phyloP scores from a whole-genome alignment of 1,284 basidiomycete species.

The Puccinia hordei region DNA sequence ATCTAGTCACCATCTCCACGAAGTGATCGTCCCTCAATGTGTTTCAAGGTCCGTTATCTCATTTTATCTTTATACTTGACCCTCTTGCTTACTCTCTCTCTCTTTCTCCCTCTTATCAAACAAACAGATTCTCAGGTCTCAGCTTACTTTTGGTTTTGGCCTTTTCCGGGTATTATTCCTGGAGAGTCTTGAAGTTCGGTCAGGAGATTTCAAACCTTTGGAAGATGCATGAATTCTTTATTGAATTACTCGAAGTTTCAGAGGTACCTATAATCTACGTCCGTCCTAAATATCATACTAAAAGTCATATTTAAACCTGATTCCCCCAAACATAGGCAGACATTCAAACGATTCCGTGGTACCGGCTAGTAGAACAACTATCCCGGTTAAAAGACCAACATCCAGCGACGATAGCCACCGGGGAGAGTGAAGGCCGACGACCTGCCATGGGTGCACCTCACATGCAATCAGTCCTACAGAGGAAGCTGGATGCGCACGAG shows the following conservation, averaged over 20 bases:
- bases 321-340: slow-evolving; percentile 69
- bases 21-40: slow-evolving; percentile 54
- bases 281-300: not conserved
- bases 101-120: too few species aligned
- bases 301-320: not conserved
- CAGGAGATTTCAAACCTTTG: slow-evolving; percentile 70
- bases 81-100: not conserved
- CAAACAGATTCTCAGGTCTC: slow-evolving; percentile 72
- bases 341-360: slow-evolving; percentile 96
- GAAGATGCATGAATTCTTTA: slow-evolving; percentile 87
- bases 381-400: slow-evolving; percentile 70
- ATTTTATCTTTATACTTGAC: not conserved
- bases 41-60: slow-evolving; percentile 39
- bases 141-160: slow-evolving; percentile 75
- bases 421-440: slow-evolving; percentile 47
- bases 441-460: slow-evolving; percentile 57
- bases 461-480: slow-evolving; percentile 56
- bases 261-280: slow-evolving; percentile 60
- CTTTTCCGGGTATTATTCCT: slow-evolving; percentile 76
- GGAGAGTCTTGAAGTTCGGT: slow-evolving; percentile 63
- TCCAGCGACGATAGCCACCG: slow-evolving; percentile 61
- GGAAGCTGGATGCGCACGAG: slow-evolving; percentile 86
- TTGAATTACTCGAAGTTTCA: slow-evolving; percentile 65
- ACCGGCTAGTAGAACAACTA: slow-evolving; percentile 86
- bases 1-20: slow-evolving; percentile 56